Evolutionary conservation across 805 yeast genomes (phyloP).

Genomic region (Cyberlindnera maclurae): DNA sequence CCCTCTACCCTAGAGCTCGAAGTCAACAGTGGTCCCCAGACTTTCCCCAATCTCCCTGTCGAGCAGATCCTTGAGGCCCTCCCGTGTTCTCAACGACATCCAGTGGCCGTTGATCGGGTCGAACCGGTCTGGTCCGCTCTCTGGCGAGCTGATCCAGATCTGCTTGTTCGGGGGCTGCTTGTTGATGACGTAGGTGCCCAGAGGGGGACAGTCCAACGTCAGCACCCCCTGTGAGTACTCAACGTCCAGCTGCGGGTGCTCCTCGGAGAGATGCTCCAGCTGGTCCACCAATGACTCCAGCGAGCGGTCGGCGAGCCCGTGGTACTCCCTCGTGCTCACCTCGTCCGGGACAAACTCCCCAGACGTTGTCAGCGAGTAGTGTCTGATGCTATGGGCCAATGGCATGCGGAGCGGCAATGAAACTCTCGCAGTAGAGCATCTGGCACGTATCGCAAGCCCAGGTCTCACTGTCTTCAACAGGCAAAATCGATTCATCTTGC

Average conservation of each 20-base stretch:
- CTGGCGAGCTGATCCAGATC: constrained; percentile 91
- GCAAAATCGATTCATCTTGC: too few species aligned
- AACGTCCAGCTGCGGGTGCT: constrained; percentile 56
- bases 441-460: too few species aligned
- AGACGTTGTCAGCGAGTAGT: constrained; percentile 34
- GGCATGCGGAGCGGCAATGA: too few species aligned
- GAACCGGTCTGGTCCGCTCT: constrained; percentile 85
- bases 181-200: constrained; percentile 86
- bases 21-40: constrained; percentile 18
- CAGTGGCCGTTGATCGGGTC: constrained; percentile 72
- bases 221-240: constrained; percentile 86
- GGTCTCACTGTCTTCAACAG: too few species aligned
- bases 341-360: constrained; percentile 48
- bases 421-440: too few species aligned
- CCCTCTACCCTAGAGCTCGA: constrained; percentile 18
- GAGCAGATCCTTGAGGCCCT: constrained; percentile 41
- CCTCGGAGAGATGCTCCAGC: constrained; percentile 61
- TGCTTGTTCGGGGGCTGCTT: constrained; percentile 98
- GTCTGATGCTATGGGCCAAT: constrained; percentile 1
- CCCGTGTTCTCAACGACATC: constrained; percentile 68
- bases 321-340: constrained; percentile 52
- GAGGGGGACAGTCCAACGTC: constrained; percentile 59
- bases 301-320: constrained; percentile 54
- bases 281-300: constrained; percentile 62
- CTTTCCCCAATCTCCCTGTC: constrained; percentile 40